phyloP scores from a whole-genome alignment of 2,329 filamentous ascomycete genomes.

The Penicillium sp. region DNA sequence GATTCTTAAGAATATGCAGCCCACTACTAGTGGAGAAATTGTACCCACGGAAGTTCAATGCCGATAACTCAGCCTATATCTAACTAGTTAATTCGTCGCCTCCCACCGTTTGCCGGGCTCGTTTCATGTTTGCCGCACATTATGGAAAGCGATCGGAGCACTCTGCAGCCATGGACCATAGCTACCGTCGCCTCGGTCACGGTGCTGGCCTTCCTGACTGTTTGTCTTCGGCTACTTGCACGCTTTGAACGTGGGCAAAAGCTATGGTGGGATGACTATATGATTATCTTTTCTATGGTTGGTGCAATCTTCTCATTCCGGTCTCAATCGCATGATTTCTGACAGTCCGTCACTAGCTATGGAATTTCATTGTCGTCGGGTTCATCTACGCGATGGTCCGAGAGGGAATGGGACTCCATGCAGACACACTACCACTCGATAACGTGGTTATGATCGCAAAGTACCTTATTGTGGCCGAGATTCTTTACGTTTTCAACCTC shows the following conservation, averaged over 20 bases:
- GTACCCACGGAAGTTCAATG: not conserved
- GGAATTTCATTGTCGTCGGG: slow-evolving; percentile 38
- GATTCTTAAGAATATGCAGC: not conserved
- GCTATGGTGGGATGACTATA: slow-evolving; percentile 52
- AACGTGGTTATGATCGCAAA: slow-evolving; percentile 33
- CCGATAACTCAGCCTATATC: not conserved
- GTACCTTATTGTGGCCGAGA: slow-evolving; percentile 39
- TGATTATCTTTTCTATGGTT: slow-evolving; percentile 50
- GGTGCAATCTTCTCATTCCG: slow-evolving; percentile 4
- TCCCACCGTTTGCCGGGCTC: not conserved
- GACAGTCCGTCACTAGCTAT: slow-evolving; percentile 11
- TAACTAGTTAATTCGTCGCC: too few species aligned
- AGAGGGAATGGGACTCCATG: slow-evolving; percentile 48
- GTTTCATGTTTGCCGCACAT: not conserved
- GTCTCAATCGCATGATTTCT: not conserved
- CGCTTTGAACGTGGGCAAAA: slow-evolving; percentile 43
- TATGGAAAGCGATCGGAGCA: slow-evolving; percentile 17
- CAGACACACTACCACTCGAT: slow-evolving; percentile 34
- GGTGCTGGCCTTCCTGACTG: slow-evolving; percentile 37
- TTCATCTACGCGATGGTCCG: slow-evolving; percentile 50
- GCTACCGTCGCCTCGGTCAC: slow-evolving; percentile 43
- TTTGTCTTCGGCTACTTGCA: slow-evolving; percentile 42
- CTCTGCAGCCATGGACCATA: slow-evolving; percentile 45
- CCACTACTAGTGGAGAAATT: not conserved
- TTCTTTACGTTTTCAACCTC: slow-evolving; percentile 37